A percentile compares a stretch with the other conserved stretches of the same genome.
Conservation (phyloP, 2,329 filamentous ascomycete species). For the Botryosphaeria dothidea region DNA sequence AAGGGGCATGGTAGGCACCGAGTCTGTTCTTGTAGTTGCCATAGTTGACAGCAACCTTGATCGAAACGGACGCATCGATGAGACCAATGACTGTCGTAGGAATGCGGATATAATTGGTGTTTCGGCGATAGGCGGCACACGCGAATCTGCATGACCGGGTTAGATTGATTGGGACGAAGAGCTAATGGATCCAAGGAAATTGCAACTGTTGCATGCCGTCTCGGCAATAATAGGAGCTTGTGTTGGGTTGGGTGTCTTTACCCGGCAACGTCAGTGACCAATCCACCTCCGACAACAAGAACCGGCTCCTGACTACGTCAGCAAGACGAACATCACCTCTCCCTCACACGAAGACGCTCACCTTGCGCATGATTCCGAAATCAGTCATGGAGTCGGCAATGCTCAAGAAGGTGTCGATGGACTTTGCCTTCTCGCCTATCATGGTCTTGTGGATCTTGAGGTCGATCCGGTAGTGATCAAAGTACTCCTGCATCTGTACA, state of each 20-base stretch:
- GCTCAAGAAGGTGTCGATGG: conserved; percentile 66
- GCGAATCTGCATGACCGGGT: conserved; percentile 55
- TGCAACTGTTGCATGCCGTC: too few species aligned
- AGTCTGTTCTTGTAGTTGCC: conserved; percentile 75
- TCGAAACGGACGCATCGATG: conserved; percentile 73
- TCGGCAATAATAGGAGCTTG: too few species aligned
- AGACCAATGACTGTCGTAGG: conserved; percentile 75
- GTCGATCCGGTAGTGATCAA: conserved; percentile 62
- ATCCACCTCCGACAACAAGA: conserved; percentile 66
- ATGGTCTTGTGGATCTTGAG: conserved; percentile 70
- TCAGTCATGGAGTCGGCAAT: conserved; percentile 75
- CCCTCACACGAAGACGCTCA: conserved; percentile 37
- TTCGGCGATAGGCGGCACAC: conserved; percentile 70
- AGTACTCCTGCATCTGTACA: conserved; percentile 65
- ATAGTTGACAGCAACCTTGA: conserved; percentile 79
- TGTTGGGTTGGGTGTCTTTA: conserved; percentile 43
- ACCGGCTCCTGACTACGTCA: conserved; percentile 58
- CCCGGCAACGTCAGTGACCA: conserved; percentile 75
- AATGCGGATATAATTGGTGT: conserved; percentile 72
- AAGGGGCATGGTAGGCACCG: conserved; percentile 71
- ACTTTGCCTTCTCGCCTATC: conserved; percentile 76
- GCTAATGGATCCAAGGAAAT: conserved; percentile 12
- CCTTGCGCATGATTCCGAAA: conserved; percentile 67
- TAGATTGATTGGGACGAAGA: conserved; percentile 21
- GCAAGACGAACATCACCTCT: conserved; percentile 11